Evolutionary conservation across 768 basidiomycete genomes (phyloP).

Genomic region (Boletus sp.): DNA sequence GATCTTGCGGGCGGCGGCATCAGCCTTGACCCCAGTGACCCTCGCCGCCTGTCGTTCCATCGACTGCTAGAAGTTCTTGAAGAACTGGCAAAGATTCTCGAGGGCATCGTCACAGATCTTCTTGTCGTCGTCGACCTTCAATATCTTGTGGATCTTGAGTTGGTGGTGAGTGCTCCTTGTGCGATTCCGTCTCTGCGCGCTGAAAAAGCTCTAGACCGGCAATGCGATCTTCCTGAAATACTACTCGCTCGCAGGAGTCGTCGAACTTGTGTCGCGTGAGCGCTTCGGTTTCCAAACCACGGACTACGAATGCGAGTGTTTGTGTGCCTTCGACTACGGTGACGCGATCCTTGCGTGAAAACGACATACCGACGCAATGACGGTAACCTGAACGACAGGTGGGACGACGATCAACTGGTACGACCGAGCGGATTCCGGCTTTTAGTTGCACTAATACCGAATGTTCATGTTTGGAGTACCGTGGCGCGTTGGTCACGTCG

Average conservation of each 20-base stretch:
- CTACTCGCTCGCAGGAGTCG: constrained; percentile 6
- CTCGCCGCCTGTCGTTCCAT: constrained; percentile 16
- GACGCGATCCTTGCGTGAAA: constrained; percentile 17
- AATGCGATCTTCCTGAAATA: constrained; percentile 14
- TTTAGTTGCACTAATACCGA: constrained; percentile 3
- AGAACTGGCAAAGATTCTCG: constrained; percentile 1
- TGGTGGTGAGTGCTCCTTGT: constrained; percentile 12
- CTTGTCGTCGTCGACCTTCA: constrained; percentile 4
- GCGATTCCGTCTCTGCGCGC: background rate
- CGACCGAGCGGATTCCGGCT: constrained; percentile 1
- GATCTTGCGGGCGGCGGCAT: constrained; percentile 16
- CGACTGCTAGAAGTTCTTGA: background rate
- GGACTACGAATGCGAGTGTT: background rate
- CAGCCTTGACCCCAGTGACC: constrained; percentile 12
- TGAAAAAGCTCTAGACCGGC: constrained; percentile 6
- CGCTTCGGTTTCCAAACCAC: background rate
- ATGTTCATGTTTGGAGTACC: background rate
- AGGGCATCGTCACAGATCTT: constrained; percentile 3
- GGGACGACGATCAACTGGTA: constrained; percentile 1
- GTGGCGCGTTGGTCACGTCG: background rate
- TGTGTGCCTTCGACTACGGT: constrained; percentile 8
- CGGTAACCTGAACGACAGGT: constrained; percentile 2
- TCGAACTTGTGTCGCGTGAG: constrained; percentile 12
- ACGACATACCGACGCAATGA: constrained; percentile 12
- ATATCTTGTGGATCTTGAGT: background rate